Conservation (phyloP, 1,139 yeast species). For the Suhomyces kunorum region DNA sequence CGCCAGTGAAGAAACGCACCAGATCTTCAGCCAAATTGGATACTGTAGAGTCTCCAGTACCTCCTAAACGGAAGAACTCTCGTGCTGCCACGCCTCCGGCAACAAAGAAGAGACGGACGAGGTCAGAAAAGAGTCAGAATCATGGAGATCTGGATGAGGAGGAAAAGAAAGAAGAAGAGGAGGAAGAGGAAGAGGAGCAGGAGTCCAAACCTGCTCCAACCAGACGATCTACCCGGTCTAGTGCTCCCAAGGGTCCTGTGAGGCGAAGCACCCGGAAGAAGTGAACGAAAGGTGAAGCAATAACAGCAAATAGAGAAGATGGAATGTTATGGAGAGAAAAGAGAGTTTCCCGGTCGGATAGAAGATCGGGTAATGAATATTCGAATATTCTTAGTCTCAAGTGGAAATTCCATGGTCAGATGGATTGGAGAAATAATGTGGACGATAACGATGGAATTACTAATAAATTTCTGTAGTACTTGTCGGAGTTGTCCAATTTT, state of each 20-base stretch:
- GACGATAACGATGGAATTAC: too few relatives aligned
- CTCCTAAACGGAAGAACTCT: slow-evolving; percentile 16
- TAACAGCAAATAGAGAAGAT: not conserved
- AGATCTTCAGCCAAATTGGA: slow-evolving; percentile 29
- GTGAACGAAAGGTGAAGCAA: slow-evolving; percentile 11
- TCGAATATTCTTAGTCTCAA: too few relatives aligned
- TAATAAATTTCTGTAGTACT: too few relatives aligned
- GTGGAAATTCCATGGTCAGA: too few relatives aligned
- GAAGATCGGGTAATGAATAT: too few relatives aligned
- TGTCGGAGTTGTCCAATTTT: too few relatives aligned
- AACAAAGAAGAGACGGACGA: slow-evolving; percentile 25
- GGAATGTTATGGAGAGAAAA: not conserved
- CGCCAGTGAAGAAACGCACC: slow-evolving; percentile 30
- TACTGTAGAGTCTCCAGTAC: slow-evolving; percentile 15
- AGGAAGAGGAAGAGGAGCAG: slow-evolving; percentile 13
- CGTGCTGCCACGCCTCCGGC: slow-evolving; percentile 16
- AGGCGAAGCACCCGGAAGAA: slow-evolving; percentile 32
- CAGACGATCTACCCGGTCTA: slow-evolving; percentile 29
- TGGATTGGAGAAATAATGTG: too few relatives aligned
- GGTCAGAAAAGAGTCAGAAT: slow-evolving; percentile 28
- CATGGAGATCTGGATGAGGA: slow-evolving; percentile 12
- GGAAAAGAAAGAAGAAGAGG: slow-evolving; percentile 9
- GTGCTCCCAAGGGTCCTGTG: slow-evolving; percentile 21
- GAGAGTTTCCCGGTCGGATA: too few relatives aligned
- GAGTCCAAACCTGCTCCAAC: slow-evolving; percentile 14